Base-by-base conservation (phyloP, 805 yeast genomes). In the Sugiyamaella valdiviana region DNA sequence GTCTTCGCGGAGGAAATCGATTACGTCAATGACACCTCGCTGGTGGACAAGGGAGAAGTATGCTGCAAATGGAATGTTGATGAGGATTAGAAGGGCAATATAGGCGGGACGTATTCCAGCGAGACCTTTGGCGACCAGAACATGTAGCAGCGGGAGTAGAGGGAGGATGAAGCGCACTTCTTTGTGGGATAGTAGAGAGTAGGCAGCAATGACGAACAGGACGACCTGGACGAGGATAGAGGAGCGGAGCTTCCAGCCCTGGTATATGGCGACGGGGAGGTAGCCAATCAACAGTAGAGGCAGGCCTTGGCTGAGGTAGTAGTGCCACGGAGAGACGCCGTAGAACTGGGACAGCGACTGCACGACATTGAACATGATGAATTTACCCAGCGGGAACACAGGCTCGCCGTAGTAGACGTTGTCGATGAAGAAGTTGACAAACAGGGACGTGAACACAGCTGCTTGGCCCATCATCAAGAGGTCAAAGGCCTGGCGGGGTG, bases 101-200 rank as follows among this genome's bases (percentile, higher is more conserved):
- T 22, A 41, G 32, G 58, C 5, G 15, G 52, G 40, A 26, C 14
- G 9, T 2, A 26, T 26, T 10, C 32, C 32, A 2, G 47, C 35
- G 9, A 67, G 52, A 1, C 76, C 76, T 35, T 63, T 61, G 0
- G 85, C 74, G 0, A 82, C 63, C 19, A 80, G 62, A 1, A 78
- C 48, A 14, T 83, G 69, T 52, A 88, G 66, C 2, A 87, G 58
- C 1, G 99, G 97, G 66, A 85, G 81, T 45, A 93, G 61, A 1
- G 95, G 95, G 57, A 83, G 88, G 15, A 95, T 72, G 63, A 93
- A 93, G 41, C 99, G 74, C 57, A 89, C 85, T 62, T 93, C 99
- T 62, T 93, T 93, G 64, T 93, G 99, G 9, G 75, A 69, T 16
- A 93, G 75, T 2, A 70, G 45, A 0, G 96, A 85, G 57, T 85